Conservation (phyloP, 495 filamentous ascomycete species). For the Penicillium silybi region DNA sequence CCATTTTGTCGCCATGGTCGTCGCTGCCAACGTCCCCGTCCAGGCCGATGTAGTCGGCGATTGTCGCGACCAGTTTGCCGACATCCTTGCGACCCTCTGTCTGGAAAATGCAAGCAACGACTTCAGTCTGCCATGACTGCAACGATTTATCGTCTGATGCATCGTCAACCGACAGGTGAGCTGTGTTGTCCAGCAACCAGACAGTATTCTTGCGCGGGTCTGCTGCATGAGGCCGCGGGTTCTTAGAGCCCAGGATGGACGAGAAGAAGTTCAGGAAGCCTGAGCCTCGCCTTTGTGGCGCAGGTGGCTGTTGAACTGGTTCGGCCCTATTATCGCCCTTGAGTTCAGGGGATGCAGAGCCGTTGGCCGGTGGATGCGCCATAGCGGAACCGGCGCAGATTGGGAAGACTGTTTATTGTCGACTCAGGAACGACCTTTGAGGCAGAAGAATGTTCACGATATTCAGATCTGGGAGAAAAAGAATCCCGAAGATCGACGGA, state of each 20-base stretch:
- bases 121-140: constrained; percentile 68
- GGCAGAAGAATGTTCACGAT: no score
- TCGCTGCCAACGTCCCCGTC: constrained; percentile 53
- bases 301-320: not conserved
- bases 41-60: constrained; percentile 69
- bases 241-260: constrained; percentile 27
- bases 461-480: no score
- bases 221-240: constrained; percentile 29
- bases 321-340: not conserved
- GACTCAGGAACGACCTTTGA: not conserved
- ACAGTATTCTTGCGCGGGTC: constrained; percentile 58
- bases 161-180: constrained; percentile 51
- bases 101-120: constrained; percentile 75
- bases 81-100: constrained; percentile 61
- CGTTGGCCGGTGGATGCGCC: not conserved
- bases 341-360: not conserved
- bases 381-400: not conserved
- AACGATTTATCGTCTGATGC: constrained; percentile 19
- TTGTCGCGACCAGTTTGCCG: constrained; percentile 61
- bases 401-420: not conserved
- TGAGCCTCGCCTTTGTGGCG: constrained; percentile 26
- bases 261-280: constrained; percentile 25
- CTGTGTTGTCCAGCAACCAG: constrained; percentile 91
- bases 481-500: not conserved
- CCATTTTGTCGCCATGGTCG: constrained; percentile 36